These are phyloP conservation scores for Trametes maxima DNA, from an alignment of 768 basidiomycete genomes.

Conservation along the genomic window DNA sequence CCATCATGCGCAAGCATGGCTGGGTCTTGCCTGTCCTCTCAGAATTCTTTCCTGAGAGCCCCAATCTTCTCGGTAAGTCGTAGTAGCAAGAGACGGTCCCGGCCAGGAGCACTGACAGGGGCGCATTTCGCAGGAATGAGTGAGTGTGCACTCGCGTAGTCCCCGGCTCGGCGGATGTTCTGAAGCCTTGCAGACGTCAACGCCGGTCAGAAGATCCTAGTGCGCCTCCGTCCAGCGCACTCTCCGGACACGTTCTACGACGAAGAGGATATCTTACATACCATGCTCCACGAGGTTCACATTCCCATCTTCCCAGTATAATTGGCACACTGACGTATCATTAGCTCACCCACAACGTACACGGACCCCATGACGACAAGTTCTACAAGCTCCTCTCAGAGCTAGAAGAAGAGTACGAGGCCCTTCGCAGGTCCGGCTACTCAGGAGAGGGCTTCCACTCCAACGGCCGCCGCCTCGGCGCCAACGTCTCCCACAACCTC, in stretches of 20 bases:
- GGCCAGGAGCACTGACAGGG: conserved; percentile 4
- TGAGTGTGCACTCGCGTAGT: conserved; percentile 29
- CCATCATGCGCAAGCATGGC: conserved; percentile 85
- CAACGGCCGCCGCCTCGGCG: conserved; percentile 71
- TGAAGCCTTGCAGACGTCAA: conserved; percentile 61
- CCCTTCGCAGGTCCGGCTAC: conserved; percentile 78
- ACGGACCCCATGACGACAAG: conserved; percentile 86
- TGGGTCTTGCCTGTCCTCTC: conserved; percentile 81
- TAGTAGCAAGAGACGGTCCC: conserved; percentile 10
- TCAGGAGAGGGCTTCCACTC: conserved; percentile 90
- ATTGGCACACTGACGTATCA: not conserved
- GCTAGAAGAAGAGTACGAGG: conserved; percentile 85
- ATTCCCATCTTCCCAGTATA: not conserved
- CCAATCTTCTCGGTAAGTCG: conserved; percentile 68
- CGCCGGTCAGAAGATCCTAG: conserved; percentile 76
- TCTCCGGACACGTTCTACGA: conserved; percentile 72
- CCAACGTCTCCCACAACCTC: conserved; percentile 64
- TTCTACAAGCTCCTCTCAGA: conserved; percentile 74
- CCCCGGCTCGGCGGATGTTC: not conserved
- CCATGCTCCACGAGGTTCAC: conserved; percentile 88
- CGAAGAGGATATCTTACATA: conserved; percentile 73
- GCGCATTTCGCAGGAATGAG: conserved; percentile 37
- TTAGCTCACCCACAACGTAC: conserved; percentile 86
- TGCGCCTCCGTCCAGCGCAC: conserved; percentile 76
- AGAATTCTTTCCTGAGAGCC: conserved; percentile 85